Evolutionary conservation across 2,329 filamentous ascomycete genomes (phyloP).

Genomic region (Cladosporium sp.): DNA sequence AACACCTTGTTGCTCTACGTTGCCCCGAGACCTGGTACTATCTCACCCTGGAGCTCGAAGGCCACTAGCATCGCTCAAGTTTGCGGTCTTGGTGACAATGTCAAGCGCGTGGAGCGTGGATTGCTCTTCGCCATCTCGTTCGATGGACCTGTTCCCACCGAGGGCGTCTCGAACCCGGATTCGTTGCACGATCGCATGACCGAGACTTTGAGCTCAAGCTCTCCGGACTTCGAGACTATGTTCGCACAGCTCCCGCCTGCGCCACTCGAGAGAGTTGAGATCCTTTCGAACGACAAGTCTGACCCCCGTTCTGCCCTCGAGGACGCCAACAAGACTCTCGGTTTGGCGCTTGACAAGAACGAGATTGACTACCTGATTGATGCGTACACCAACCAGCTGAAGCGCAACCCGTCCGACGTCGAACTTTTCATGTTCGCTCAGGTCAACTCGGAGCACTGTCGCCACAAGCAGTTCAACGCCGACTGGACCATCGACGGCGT

Average conservation of each 20-base stretch:
- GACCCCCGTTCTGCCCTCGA: constrained; percentile 73
- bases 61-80: constrained; percentile 92
- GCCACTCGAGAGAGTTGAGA: constrained; percentile 72
- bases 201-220: constrained; percentile 68
- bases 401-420: constrained; percentile 76
- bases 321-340: constrained; percentile 79
- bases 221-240: constrained; percentile 72
- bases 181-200: constrained; percentile 93
- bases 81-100: constrained; percentile 73
- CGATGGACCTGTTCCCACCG: constrained; percentile 40
- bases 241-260: constrained; percentile 69
- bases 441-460: constrained; percentile 95
- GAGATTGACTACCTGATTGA: constrained; percentile 96
- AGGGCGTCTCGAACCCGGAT: constrained; percentile 64
- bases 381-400: constrained; percentile 67
- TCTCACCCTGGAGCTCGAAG: constrained; percentile 97
- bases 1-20: constrained; percentile 66
- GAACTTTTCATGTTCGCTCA: constrained; percentile 99
- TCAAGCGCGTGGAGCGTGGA: constrained; percentile 82
- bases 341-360: constrained; percentile 80
- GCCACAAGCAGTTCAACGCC: constrained; percentile 92
- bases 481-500: constrained; percentile 92
- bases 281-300: constrained; percentile 42
- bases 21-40: constrained; percentile 73
- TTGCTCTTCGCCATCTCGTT: constrained; percentile 70